Percentiles rank a stretch among this genome's conserved stretches.
These are phyloP conservation scores for Nevesoporus exiguus DNA, from an alignment of 768 basidiomycete species.

Conservation along the genomic window DNA sequence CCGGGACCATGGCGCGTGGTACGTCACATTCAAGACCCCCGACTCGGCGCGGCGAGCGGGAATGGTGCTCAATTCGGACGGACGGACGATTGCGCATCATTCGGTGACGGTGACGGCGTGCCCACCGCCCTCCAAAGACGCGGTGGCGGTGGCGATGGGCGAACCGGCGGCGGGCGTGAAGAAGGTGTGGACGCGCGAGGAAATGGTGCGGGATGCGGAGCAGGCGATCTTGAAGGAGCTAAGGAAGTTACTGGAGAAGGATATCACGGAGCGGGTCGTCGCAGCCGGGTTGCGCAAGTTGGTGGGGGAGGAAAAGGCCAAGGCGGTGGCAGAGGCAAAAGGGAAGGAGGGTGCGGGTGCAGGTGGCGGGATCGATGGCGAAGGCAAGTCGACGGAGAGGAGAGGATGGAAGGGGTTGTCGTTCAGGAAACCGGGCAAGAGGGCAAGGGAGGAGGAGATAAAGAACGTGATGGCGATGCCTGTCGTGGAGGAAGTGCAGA, in stretches of 20 bases:
- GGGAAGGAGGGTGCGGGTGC: constrained; percentile 20
- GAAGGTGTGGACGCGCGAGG: constrained; percentile 49
- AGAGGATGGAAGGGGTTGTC: constrained; percentile 43
- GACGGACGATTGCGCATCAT: constrained; percentile 56
- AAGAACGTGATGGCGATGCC: constrained; percentile 15
- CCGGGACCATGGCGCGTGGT: constrained; percentile 69
- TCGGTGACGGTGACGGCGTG: constrained; percentile 52
- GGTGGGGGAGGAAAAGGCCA: constrained; percentile 50
- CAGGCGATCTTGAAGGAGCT: constrained; percentile 58
- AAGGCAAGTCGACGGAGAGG: constrained; percentile 45
- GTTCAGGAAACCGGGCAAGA: constrained; percentile 43
- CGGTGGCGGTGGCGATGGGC: constrained; percentile 31
- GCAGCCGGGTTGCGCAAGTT: constrained; percentile 49
- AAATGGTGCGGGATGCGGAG: constrained; percentile 54
- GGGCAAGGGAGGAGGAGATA: constrained; percentile 34
- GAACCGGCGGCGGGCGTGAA: constrained; percentile 34
- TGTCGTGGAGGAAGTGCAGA: constrained; percentile 25
- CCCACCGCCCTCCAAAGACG: constrained; percentile 34
- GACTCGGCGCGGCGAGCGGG: constrained; percentile 65
- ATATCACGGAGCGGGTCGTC: constrained; percentile 61
- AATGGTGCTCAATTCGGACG: constrained; percentile 53
- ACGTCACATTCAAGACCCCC: constrained; percentile 70
- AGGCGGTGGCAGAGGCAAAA: constrained; percentile 23
- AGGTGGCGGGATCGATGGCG: constrained; percentile 35
- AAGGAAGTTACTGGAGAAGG: constrained; percentile 53